Percentiles rank a stretch among this genome's conserved stretches.
Evolutionary conservation across 139 green algal species (phyloP).

Genomic region (Micromonas commoda): DNA sequence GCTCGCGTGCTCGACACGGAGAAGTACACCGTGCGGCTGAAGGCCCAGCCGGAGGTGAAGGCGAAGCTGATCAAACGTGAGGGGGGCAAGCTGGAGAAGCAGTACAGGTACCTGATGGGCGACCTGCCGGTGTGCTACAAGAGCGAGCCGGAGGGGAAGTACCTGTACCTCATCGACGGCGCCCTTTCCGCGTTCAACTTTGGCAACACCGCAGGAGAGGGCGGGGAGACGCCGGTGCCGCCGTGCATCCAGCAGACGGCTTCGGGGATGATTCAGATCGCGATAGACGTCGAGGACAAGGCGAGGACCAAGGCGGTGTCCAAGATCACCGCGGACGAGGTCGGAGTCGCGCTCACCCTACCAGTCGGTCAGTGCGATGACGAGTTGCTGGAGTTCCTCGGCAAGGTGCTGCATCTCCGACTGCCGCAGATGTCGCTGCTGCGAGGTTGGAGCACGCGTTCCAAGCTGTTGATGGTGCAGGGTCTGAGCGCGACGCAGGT

Average conservation of each 20-base stretch:
- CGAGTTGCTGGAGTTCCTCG: conserved; percentile 13
- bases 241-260: neutral
- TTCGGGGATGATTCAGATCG: neutral
- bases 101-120: conserved; percentile 2
- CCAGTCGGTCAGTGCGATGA: neutral
- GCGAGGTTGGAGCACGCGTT: neutral
- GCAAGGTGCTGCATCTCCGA: neutral
- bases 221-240: neutral
- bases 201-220: neutral
- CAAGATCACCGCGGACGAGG: conserved; percentile 1
- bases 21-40: neutral
- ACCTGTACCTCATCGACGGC: conserved; percentile 21
- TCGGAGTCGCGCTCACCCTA: neutral
- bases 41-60: neutral
- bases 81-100: conserved; percentile 7
- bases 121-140: conserved; percentile 23
- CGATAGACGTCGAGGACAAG: neutral
- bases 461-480: neutral
- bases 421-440: conserved; percentile 16
- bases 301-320: neutral
- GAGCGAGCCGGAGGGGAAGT: neutral
- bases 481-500: neutral
- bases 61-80: neutral
- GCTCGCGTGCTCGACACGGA: conserved; percentile 1
- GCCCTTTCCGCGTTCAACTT: conserved; percentile 13